Evolutionary conservation across 768 basidiomycete genomes (phyloP).

Genomic region (Boletus eberwhitei): DNA sequence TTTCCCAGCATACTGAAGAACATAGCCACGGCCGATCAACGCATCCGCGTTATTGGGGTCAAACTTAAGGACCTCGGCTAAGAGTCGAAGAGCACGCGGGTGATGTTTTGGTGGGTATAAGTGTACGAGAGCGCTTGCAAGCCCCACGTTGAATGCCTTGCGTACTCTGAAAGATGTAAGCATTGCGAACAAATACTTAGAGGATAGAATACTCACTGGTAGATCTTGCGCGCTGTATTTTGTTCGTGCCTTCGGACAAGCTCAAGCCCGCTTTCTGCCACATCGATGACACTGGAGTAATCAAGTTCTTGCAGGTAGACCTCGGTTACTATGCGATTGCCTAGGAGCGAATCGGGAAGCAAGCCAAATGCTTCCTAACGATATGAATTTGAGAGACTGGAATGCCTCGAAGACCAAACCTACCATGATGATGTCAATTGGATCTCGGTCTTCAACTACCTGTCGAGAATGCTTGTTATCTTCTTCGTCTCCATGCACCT

Average conservation of each 20-base stretch:
- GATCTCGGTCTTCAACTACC: conserved; percentile 41
- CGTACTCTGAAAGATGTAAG: conserved; percentile 44
- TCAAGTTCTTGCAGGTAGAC: conserved; percentile 69
- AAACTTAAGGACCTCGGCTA: conserved; percentile 65
- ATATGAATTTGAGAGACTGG: conserved; percentile 7
- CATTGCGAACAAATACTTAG: background rate
- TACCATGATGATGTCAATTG: conserved; percentile 62
- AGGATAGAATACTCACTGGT: conserved; percentile 37
- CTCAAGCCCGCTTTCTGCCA: conserved; percentile 67
- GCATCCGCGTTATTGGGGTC: conserved; percentile 62
- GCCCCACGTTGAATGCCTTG: conserved; percentile 64
- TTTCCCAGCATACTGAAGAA: conserved; percentile 57
- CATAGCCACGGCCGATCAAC: conserved; percentile 72
- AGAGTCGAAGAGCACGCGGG: conserved; percentile 64
- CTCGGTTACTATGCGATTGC: conserved; percentile 60
- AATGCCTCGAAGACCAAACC: conserved; percentile 18
- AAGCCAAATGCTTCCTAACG: conserved; percentile 52
- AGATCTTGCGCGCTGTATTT: conserved; percentile 53
- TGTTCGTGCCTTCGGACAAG: conserved; percentile 51
- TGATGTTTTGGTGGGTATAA: conserved; percentile 91
- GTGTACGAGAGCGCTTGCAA: conserved; percentile 79
- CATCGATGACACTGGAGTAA: conserved; percentile 67
- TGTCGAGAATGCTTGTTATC: conserved; percentile 12
- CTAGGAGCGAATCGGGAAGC: conserved; percentile 57
- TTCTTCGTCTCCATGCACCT: conserved; percentile 34